These are phyloP conservation scores for Phytophthora idaei DNA, from an alignment of 352 stramenopile species.

Conservation along the genomic window DNA sequence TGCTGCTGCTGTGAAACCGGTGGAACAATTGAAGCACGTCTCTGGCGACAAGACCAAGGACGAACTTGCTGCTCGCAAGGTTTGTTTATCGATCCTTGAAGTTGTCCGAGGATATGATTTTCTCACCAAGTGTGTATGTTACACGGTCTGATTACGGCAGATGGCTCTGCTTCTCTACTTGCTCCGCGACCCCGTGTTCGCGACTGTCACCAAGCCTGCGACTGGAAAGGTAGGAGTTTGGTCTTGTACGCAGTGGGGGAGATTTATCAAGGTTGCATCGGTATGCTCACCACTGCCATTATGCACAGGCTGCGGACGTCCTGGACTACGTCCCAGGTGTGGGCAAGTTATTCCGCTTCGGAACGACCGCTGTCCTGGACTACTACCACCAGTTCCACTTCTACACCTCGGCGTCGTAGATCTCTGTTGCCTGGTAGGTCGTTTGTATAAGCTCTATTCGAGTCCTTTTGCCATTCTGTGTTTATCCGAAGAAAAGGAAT, in stretches of 20 bases:
- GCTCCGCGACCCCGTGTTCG: conserved; percentile 81
- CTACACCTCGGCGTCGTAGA: conserved; percentile 87
- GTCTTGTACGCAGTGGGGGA: background rate
- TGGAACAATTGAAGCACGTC: conserved; percentile 29
- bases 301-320: conserved; percentile 51
- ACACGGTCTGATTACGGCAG: conserved; percentile 34
- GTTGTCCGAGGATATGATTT: background rate
- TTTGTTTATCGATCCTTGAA: conserved; percentile 22
- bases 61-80: conserved; percentile 70
- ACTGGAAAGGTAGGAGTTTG: conserved; percentile 55
- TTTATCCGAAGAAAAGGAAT: conserved; percentile 2
- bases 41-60: conserved; percentile 54
- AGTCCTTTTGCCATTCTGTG: background rate
- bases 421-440: conserved; percentile 5
- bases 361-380: conserved; percentile 67
- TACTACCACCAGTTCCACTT: conserved; percentile 91
- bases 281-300: conserved; percentile 10
- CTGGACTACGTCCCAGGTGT: conserved; percentile 72
- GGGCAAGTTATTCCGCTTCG: conserved; percentile 75
- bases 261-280: background rate
- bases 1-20: conserved; percentile 53
- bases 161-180: conserved; percentile 87
- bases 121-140: background rate
- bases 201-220: conserved; percentile 66
- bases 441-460: conserved; percentile 12